Conservation (phyloP, 1,139 yeast species). For the Chernovozyma aurita region DNA sequence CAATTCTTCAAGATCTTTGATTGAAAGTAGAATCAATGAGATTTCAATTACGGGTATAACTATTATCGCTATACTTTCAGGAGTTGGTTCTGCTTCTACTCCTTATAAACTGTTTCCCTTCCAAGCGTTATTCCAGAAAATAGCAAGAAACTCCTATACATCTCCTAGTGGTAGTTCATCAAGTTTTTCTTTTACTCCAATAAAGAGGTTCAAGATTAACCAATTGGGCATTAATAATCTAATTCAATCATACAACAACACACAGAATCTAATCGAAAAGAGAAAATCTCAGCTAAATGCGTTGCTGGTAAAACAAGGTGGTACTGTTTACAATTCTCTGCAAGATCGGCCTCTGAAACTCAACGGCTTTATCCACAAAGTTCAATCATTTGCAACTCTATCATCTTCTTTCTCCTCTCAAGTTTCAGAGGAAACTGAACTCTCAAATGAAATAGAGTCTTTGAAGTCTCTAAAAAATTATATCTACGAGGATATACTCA, state of each 20-base stretch:
- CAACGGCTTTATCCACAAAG: constrained; percentile 33
- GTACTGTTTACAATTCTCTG: constrained; percentile 21
- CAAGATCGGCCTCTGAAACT: constrained; percentile 10
- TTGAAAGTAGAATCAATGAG: constrained; percentile 49
- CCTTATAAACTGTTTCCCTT: constrained; percentile 26
- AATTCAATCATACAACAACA: constrained; percentile 37
- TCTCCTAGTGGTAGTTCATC: not conserved
- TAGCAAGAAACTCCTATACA: not conserved
- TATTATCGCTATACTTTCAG: constrained; percentile 66
- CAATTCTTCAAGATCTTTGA: constrained; percentile 19
- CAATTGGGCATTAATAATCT: constrained; percentile 25
- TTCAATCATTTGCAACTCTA: constrained; percentile 40
- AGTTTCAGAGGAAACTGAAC: constrained; percentile 27
- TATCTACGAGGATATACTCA: constrained; percentile 28
- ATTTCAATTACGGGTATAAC: constrained; percentile 70
- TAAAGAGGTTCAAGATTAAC: constrained; percentile 9
- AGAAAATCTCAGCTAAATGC: constrained; percentile 29
- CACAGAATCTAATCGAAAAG: constrained; percentile 28
- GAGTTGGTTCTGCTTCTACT: constrained; percentile 72
- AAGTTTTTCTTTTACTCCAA: not conserved
- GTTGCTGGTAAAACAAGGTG: constrained; percentile 19
- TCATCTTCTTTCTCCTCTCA: constrained; percentile 14
- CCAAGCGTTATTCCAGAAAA: not conserved
- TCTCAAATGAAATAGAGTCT: constrained; percentile 33
- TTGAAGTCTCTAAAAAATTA: constrained; percentile 22